phyloP scores from a whole-genome alignment of 2,329 filamentous ascomycete genomes.

The Fusarium tanahbumbuense region DNA sequence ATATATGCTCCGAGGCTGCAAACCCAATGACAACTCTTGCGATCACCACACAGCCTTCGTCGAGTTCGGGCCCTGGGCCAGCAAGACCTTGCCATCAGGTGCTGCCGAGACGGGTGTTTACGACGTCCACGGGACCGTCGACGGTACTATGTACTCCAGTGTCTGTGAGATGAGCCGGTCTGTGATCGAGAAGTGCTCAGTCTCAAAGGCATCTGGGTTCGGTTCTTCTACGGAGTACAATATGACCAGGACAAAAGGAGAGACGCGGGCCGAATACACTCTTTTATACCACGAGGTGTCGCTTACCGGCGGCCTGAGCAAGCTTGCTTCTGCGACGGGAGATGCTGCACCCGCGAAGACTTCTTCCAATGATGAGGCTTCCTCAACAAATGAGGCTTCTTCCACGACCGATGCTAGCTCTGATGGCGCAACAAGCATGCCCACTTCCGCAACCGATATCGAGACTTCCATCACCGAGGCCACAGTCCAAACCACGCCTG shows the following conservation, averaged over 20 bases:
- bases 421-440: background rate
- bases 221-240: background rate
- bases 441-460: background rate
- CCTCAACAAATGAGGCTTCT: background rate
- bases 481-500: background rate
- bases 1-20: slow-evolving; percentile 13
- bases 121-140: slow-evolving; percentile 9
- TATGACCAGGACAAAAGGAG: slow-evolving; percentile 9
- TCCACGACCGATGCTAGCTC: background rate
- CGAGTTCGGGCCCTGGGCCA: slow-evolving; percentile 10
- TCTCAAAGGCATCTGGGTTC: background rate
- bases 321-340: background rate
- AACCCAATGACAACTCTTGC: background rate
- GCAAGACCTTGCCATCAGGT: slow-evolving; percentile 3
- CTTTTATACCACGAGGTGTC: slow-evolving; percentile 6
- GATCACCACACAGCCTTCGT: slow-evolving; percentile 18
- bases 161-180: slow-evolving; percentile 17
- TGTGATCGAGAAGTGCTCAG: slow-evolving; percentile 1
- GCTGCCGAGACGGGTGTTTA: slow-evolving; percentile 10
- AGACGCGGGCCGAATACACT: slow-evolving; percentile 12
- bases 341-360: background rate
- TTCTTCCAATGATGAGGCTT: background rate
- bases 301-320: slow-evolving; percentile 3
- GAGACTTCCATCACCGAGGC: background rate
- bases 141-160: slow-evolving; percentile 15